Conservation (phyloP, 495 filamentous ascomycete genomes). For the Neurospora hispaniola region DNA sequence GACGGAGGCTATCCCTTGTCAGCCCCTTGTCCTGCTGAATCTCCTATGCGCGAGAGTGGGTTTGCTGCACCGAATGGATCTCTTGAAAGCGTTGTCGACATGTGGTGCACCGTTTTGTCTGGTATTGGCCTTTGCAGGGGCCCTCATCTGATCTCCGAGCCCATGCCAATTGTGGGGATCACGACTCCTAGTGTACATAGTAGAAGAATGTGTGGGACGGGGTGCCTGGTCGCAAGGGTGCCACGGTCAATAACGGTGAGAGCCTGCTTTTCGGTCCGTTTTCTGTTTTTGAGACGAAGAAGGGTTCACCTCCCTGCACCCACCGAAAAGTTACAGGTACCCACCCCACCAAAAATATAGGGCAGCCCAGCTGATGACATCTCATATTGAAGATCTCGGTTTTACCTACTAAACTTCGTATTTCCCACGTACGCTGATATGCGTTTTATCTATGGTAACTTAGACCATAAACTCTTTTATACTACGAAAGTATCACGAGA, state of each 20-base stretch:
- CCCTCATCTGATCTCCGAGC: background rate
- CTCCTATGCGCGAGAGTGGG: background rate
- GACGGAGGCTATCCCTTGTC: background rate
- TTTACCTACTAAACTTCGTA: too few relatives aligned
- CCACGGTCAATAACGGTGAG: background rate
- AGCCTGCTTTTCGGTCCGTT: background rate
- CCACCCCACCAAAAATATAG: too few relatives aligned
- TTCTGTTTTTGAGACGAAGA: too few relatives aligned
- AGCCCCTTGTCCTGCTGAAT: background rate
- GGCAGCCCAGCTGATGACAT: too few relatives aligned
- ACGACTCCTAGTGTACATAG: background rate
- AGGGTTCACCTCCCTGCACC: too few relatives aligned
- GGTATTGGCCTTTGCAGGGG: background rate
- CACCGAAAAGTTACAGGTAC: too few relatives aligned
- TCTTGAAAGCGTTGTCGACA: background rate
- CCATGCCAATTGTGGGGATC: background rate
- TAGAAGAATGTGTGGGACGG: too few relatives aligned
- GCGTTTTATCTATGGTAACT: too few relatives aligned
- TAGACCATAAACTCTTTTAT: too few relatives aligned
- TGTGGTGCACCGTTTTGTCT: background rate
- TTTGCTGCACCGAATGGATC: background rate
- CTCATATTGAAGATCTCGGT: too few relatives aligned
- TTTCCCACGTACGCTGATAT: too few relatives aligned
- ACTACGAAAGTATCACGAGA: too few relatives aligned
- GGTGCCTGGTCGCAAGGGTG: background rate